Base-by-base conservation (phyloP, 805 yeast species). In the Candida berthetii region DNA sequence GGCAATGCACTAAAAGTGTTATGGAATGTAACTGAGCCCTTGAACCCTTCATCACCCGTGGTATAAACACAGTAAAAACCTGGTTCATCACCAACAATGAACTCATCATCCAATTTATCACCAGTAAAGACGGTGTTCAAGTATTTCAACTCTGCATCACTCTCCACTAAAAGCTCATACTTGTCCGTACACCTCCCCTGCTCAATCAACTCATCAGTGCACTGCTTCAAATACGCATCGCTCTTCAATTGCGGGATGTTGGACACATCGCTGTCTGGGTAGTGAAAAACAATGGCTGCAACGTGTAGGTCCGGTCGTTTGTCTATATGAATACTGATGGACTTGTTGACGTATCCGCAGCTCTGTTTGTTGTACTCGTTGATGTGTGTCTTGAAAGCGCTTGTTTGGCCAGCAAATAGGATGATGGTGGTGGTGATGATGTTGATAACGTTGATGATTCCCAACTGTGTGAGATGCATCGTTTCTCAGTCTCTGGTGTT, bases 31-130 rank as follows among this genome's bases (percentile, higher is more conserved):
- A 27, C 29, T 27, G 9, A 10, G n/a, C n/a, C n/a, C 25, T 22
- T 22, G 9, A 22, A 22, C 25, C 6, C 25, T 7, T 7, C 25
- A 22, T 22, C 25, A 15, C 32, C 32, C 11, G 7, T 29, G 7
- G 32, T 14, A 15, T 29, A 29, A 29, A 29, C 11, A 29, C 32
- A 29, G 32, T 29, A 29, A 15, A 29, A 29, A 5, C 32, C 32
- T 7, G 32, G 16, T 7, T 29, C 29, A 11, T 16, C 7, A 14
- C 27, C 44, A 31, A 9, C 32, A 16, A 31, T n/a, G n/a, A n/a
- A 32, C 16, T 28, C 41, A 22, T 14, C 33, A 29, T 29, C 18
- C 19, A 18, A 17, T 20, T 31, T 16, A 37, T 42, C 42, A 46
- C 14, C 20, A 20, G n/a, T 27, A 38, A 7, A 47, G 47, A 7